A percentile compares a stretch with the other conserved stretches of the same genome.
phyloP scores from a whole-genome alignment of 176 grass and related monocot genomes.

The Phragmites australis region DNA sequence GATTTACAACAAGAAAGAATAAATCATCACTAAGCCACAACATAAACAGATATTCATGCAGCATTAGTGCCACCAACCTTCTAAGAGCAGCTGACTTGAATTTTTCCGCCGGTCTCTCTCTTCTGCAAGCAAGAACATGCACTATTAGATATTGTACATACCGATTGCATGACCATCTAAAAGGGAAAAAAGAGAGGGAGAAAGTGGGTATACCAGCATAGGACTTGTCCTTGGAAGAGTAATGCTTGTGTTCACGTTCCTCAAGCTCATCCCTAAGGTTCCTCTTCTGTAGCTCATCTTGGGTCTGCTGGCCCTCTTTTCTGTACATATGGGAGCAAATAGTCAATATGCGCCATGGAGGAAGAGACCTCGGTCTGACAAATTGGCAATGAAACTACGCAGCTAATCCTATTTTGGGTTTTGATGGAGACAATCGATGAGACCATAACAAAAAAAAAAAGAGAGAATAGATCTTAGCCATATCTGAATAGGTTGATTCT shows the following conservation, averaged over 20 bases:
- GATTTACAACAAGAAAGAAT: slow-evolving; percentile 28
- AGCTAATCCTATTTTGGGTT: not conserved
- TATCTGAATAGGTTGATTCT: not conserved
- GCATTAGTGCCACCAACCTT: slow-evolving; percentile 50
- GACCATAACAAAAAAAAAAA: not conserved
- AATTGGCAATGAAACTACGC: not conserved
- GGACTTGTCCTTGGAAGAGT: slow-evolving; percentile 87
- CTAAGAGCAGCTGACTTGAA: slow-evolving; percentile 66
- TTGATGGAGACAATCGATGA: not conserved
- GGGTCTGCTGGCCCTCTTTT: slow-evolving; percentile 90
- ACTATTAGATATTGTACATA: slow-evolving; percentile 14
- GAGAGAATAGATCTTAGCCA: not conserved
- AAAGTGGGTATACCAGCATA: slow-evolving; percentile 55
- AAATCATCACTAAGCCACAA: not conserved
- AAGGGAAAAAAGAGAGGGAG: not conserved
- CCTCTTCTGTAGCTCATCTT: slow-evolving; percentile 94
- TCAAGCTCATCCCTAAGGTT: slow-evolving; percentile 90
- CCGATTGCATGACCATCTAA: not conserved
- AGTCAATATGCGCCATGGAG: not conserved
- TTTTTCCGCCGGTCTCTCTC: slow-evolving; percentile 87
- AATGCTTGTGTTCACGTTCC: slow-evolving; percentile 88
- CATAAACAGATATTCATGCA: not conserved
- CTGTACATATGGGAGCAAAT: slow-evolving; percentile 39
- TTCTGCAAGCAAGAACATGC: slow-evolving; percentile 51
- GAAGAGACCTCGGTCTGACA: not conserved